Conservation (phyloP, 1,284 basidiomycete genomes). For the Malassezia dermatis region DNA sequence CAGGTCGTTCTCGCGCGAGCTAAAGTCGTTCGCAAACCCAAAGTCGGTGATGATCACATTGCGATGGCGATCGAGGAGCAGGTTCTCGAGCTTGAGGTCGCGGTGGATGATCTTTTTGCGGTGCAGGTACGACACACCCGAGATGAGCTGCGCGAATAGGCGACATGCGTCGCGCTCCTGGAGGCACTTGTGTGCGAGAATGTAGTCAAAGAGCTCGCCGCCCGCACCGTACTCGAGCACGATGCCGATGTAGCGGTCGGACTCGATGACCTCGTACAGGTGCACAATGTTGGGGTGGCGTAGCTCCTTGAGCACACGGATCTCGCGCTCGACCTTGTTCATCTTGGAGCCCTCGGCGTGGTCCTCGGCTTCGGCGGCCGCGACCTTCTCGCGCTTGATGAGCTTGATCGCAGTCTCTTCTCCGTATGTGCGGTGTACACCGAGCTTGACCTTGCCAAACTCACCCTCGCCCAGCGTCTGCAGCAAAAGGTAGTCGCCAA, state of each 20-base stretch:
- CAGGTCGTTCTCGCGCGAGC: slow-evolving; percentile 66
- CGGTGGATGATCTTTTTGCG: slow-evolving; percentile 98
- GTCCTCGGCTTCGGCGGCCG: slow-evolving; percentile 53
- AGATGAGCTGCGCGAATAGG: slow-evolving; percentile 95
- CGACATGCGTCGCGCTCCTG: slow-evolving; percentile 88
- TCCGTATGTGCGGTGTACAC: slow-evolving; percentile 80
- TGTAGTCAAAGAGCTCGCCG: slow-evolving; percentile 97
- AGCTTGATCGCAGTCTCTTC: slow-evolving; percentile 99
- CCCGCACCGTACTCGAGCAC: slow-evolving; percentile 95
- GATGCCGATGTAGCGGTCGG: slow-evolving; percentile 98
- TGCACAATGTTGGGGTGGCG: slow-evolving; percentile 98
- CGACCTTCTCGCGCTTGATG: slow-evolving; percentile 84
- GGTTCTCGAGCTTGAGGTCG: slow-evolving; percentile 96
- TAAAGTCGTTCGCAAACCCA: slow-evolving; percentile 95
- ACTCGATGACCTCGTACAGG: slow-evolving; percentile 96
- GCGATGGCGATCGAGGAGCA: slow-evolving; percentile 88
- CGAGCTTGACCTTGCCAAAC: slow-evolving; percentile 98
- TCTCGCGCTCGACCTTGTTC: slow-evolving; percentile 93
- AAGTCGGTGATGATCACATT: slow-evolving; percentile 99
- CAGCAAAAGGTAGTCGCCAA: slow-evolving; percentile 46
- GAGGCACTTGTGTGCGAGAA: slow-evolving; percentile 92
- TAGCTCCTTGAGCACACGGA: slow-evolving; percentile 86
- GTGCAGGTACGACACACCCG: slow-evolving; percentile 97
- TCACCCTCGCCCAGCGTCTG: slow-evolving; percentile 69
- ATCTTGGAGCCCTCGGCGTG: slow-evolving; percentile 56